Evolutionary conservation across 2,329 filamentous ascomycete species (phyloP), one percentile per base, ranked within the genome.

Genomic region (Paramyrothecium roridum): DNA sequence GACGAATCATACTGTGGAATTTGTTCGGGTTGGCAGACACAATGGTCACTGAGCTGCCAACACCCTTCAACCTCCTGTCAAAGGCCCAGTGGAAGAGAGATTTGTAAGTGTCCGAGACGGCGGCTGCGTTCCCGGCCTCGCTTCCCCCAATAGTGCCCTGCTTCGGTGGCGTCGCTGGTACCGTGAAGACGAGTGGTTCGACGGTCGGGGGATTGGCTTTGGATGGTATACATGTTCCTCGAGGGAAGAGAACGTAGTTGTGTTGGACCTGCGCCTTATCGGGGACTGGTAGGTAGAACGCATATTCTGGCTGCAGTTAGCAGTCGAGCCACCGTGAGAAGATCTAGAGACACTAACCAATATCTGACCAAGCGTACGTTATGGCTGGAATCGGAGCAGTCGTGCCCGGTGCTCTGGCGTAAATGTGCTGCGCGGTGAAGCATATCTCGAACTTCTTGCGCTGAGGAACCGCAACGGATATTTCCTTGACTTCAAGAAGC

Each of bases 361-460:
- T 82, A 58, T 86, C 80, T 53, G 73, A 77, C 84, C 84, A 88
- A 1, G 80, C 75, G 61, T 85, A 85, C 16, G 80, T 76, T 50
- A 84, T 80, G 48, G 79, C 80, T 19, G 78, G 71, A 17, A 82
- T 75, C 0, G 83, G 81, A 22, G 74, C 72, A 2, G 76, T 77
- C 2, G 81, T 80, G 47, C 78, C 78, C 1, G 82, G 73, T 1
- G 74, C 73, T 37, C 80, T 76, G 16, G 83, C 84, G 59, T 86
- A 87, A 34, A 88, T 63, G 59, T 83, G 81, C 57, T 78, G 76
- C 7, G 77, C 71, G 2, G 85, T 88, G 58, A 88, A 81, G 68
- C 82, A 85, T 10, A 89, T 68, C 59, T 85, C 83, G 61, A 84
- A 84, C 69, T 88, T 89, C 71, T 89, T 89, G 59, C 86, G 77